Conservation (phyloP, 495 filamentous ascomycete genomes). For the Entonaema liquescens region DNA sequence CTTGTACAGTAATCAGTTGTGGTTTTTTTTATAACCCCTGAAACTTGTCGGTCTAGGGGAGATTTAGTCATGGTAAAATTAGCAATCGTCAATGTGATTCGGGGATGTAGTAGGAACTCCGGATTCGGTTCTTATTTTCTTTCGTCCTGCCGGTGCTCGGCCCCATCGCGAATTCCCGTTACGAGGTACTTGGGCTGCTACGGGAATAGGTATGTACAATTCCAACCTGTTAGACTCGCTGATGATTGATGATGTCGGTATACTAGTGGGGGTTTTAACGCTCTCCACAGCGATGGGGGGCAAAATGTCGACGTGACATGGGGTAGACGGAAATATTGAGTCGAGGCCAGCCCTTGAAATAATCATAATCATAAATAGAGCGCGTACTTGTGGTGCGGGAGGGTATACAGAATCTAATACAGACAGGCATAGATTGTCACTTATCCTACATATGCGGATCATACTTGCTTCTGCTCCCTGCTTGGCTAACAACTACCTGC, state of each 20-base stretch:
- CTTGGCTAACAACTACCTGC: constrained; percentile 38
- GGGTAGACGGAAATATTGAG: constrained; percentile 36
- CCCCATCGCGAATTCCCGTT: constrained; percentile 9
- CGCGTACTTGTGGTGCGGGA: constrained; percentile 15
- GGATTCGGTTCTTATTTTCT: constrained; percentile 11
- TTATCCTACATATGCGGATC: constrained; percentile 48
- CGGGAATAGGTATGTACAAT: neutral
- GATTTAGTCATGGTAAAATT: constrained; percentile 23
- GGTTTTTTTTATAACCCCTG: constrained; percentile 17
- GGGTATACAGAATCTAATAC: constrained; percentile 16
- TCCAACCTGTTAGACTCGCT: constrained; percentile 4
- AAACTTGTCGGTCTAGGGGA: constrained; percentile 13
- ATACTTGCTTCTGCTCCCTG: constrained; percentile 51
- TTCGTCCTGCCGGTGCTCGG: constrained; percentile 5
- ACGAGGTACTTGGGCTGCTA: constrained; percentile 32
- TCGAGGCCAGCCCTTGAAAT: constrained; percentile 32
- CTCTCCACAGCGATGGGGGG: constrained; percentile 39
- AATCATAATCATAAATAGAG: constrained; percentile 37
- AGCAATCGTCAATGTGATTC: constrained; percentile 11
- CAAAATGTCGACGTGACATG: constrained; percentile 31
- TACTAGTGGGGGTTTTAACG: constrained; percentile 33
- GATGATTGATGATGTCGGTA: constrained; percentile 9
- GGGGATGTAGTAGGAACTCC: constrained; percentile 8
- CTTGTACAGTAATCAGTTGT: constrained; percentile 35
- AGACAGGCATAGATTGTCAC: constrained; percentile 43